Percentiles rank a stretch among this genome's conserved stretches.
Conservation (phyloP, 257 asterid species). For the Hygrophila difformis region DNA sequence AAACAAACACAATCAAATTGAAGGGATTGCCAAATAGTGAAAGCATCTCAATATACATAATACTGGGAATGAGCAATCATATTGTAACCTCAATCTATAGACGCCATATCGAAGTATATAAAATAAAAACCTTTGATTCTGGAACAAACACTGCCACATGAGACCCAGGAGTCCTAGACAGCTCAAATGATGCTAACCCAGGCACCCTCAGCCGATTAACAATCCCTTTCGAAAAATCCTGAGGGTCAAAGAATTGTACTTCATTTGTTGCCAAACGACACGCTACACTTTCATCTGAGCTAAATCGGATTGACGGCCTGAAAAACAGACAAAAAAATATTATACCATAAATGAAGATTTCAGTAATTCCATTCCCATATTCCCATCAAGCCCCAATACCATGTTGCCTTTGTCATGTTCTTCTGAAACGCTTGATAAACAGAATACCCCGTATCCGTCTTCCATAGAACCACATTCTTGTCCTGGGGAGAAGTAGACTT, state of each 20-base stretch:
- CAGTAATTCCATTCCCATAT: slow-evolving; percentile 5
- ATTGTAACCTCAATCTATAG: slow-evolving; percentile 6
- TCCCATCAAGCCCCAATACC: slow-evolving; percentile 46
- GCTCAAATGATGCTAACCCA: slow-evolving; percentile 73
- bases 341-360: slow-evolving; percentile 10
- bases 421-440: slow-evolving; percentile 61
- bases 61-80: background rate
- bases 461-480: slow-evolving; percentile 72
- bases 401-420: slow-evolving; percentile 76
- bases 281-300: slow-evolving; percentile 64
- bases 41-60: background rate
- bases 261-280: slow-evolving; percentile 89
- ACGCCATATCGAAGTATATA: background rate
- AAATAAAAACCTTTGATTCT: slow-evolving; percentile 66
- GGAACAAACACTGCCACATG: slow-evolving; percentile 84
- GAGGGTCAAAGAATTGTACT: slow-evolving; percentile 68
- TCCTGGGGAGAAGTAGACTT: slow-evolving; percentile 60
- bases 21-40: background rate
- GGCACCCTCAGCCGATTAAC: slow-evolving; percentile 78
- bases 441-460: slow-evolving; percentile 51
- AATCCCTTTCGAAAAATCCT: slow-evolving; percentile 66
- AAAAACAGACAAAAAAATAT: slow-evolving; percentile 12
- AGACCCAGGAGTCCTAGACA: slow-evolving; percentile 60
- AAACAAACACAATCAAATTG: background rate
- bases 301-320: slow-evolving; percentile 76